Conservation (phyloP, 1,284 basidiomycete genomes). For the Trichosporon faecale region DNA sequence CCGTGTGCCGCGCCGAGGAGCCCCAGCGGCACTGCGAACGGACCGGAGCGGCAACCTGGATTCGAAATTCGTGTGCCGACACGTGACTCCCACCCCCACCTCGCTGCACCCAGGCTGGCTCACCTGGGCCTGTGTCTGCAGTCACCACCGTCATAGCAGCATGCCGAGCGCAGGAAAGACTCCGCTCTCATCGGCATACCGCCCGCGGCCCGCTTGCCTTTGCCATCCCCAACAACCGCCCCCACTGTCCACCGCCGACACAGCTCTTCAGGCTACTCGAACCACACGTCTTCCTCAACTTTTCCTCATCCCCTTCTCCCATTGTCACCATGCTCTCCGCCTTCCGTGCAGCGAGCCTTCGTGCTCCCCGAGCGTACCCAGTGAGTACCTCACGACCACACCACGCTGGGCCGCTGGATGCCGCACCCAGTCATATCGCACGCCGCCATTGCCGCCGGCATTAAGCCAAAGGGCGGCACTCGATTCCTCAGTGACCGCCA, state of each 20-base stretch:
- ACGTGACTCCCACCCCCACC: neutral
- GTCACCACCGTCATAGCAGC: slow-evolving; percentile 3
- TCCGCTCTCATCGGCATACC: slow-evolving; percentile 9
- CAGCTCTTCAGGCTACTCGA: slow-evolving; percentile 1
- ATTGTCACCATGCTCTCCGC: slow-evolving; percentile 14
- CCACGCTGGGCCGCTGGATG: neutral
- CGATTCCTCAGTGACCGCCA: neutral
- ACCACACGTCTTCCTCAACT: neutral
- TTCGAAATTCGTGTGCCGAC: slow-evolving; percentile 7
- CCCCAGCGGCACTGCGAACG: slow-evolving; percentile 6
- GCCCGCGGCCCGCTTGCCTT: slow-evolving; percentile 2
- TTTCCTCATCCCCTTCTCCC: slow-evolving; percentile 1
- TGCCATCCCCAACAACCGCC: neutral
- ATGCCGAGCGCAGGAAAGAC: slow-evolving; percentile 9
- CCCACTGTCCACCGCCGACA: neutral
- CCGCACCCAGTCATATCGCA: neutral
- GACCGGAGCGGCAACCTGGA: slow-evolving; percentile 9
- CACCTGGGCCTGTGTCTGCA: neutral
- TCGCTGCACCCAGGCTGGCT: neutral
- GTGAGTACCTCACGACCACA: slow-evolving; percentile 1
- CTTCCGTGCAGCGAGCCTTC: slow-evolving; percentile 15
- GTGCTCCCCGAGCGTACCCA: slow-evolving; percentile 6
- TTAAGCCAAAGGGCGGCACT: neutral
- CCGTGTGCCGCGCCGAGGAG: neutral
- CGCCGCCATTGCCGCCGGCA: neutral